Base-by-base conservation (phyloP, 1,139 yeast genomes). In the Hemisphaericaspora xylanilytica region DNA sequence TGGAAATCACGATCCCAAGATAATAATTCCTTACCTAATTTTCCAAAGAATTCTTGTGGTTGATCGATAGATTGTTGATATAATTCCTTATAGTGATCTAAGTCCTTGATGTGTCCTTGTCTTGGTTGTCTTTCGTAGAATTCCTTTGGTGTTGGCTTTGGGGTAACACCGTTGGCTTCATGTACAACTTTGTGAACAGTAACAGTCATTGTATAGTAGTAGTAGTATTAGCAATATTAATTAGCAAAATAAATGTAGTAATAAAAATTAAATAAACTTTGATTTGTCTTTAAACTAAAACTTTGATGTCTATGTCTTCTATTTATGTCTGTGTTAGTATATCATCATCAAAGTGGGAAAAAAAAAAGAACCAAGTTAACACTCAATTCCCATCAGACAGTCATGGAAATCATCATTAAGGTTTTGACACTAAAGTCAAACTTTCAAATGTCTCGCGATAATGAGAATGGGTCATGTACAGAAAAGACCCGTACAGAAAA, bases 41-140 rank as follows among this genome's bases (percentile, higher is more conserved):
- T 80, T 39, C 94, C 95, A 60, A 88, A 92, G 64, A 92, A 92
- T 33, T 66, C 76, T 50, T 81, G 88, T 41, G 98, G 97, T 56
- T 87, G 80, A 43, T 75, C 65, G 53, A 92, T 80, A 28, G 96
- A 86, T 70, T 87, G 74, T 44, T 78, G 63, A 70, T 92, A 88
- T 70, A 89, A 64, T 50, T 75, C 66, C 45, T 77, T 67, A 72
- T 90, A 92, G 48, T 88, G 83, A n/a, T 79, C 85, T 49, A 86
- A 53, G 54, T 63, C 58, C 40, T 59, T 61, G 41, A 79, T 53
- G 51, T 69, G 73, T 31, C 80, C 77, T 35, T 66, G 59, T 38
- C 72, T 66, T 43, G 92, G 90, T 58, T 83, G 89, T 52, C 81
- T 82, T 50, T 79, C 76, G 60, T 67, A 85, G 66, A 87, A 88